These are phyloP conservation scores for Yamagishiella unicocca DNA, from an alignment of 139 green algal species.

Conservation along the genomic window DNA sequence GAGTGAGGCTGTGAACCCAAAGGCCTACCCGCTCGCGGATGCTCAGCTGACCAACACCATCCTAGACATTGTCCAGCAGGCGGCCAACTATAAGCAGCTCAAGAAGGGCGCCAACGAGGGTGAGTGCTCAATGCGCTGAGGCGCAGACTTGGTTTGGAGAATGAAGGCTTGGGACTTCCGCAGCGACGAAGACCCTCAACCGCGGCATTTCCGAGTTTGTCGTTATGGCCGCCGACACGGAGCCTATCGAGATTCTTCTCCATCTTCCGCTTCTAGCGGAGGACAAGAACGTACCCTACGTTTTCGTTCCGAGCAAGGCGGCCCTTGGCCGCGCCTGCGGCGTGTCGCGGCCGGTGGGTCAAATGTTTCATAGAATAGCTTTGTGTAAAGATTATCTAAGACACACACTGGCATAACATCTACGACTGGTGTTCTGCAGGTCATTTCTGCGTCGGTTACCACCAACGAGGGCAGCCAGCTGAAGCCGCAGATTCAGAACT, in stretches of 20 bases:
- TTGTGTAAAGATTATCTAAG: background rate
- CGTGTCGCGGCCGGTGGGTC: slow-evolving; percentile 88
- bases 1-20: slow-evolving; percentile 97
- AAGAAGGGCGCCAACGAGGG: slow-evolving; percentile 99
- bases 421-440: slow-evolving; percentile 14
- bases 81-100: slow-evolving; percentile 99
- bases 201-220: slow-evolving; percentile 98
- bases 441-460: slow-evolving; percentile 95
- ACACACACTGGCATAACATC: background rate
- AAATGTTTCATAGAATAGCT: background rate
- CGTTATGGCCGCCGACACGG: slow-evolving; percentile 98
- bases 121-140: slow-evolving; percentile 51
- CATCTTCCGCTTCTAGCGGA: slow-evolving; percentile 98
- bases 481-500: slow-evolving; percentile 94
- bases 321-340: slow-evolving; percentile 97
- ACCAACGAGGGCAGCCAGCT: slow-evolving; percentile 98
- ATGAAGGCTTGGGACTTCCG: background rate
- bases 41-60: slow-evolving; percentile 96
- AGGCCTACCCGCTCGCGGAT: slow-evolving; percentile 97
- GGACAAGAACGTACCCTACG: slow-evolving; percentile 99
- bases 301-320: slow-evolving; percentile 98
- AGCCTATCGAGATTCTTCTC: slow-evolving; percentile 99
- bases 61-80: slow-evolving; percentile 99
- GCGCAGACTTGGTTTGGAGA: background rate
- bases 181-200: slow-evolving; percentile 96